These are phyloP conservation scores for Endocladia muricata DNA, from an alignment of 31 red algal genomes.

Conservation along the genomic window DNA sequence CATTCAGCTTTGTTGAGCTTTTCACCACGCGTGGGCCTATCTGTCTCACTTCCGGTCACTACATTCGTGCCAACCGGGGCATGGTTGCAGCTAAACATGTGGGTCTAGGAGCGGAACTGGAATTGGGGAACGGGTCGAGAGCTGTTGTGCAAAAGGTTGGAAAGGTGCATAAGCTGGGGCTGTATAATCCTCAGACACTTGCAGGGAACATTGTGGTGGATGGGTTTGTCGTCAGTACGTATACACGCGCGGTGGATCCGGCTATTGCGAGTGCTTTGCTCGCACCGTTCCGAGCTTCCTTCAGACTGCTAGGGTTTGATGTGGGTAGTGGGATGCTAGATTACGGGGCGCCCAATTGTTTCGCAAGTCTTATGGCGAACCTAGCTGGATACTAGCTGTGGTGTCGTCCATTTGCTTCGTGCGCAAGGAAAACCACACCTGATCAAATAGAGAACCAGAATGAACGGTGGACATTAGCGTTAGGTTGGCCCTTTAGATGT, in stretches of 20 bases:
- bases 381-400: too few relatives aligned
- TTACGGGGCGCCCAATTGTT: too few relatives aligned
- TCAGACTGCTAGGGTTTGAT: neutral
- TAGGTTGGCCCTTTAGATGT: too few relatives aligned
- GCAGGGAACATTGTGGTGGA: conserved; percentile 36
- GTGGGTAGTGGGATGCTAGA: too few relatives aligned
- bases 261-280: conserved; percentile 12
- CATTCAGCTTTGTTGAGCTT: conserved; percentile 9
- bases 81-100: neutral
- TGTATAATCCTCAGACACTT: conserved; percentile 54
- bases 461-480: too few relatives aligned
- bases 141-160: conserved; percentile 12
- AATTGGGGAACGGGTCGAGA: neutral
- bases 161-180: conserved; percentile 8
- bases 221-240: conserved; percentile 27
- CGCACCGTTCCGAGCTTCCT: conserved; percentile 10
- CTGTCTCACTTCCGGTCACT: conserved; percentile 21
- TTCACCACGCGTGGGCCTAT: neutral
- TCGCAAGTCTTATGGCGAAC: too few relatives aligned
- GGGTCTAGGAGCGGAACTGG: conserved; percentile 14
- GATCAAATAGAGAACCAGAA: too few relatives aligned
- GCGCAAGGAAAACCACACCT: too few relatives aligned
- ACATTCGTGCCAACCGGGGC: conserved; percentile 2
- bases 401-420: too few relatives aligned
- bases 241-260: conserved; percentile 26